Evolutionary conservation across 2,329 filamentous ascomycete genomes (phyloP), one percentile per base, ranked within the genome.

Genomic region (Pseudocercospora musae): DNA sequence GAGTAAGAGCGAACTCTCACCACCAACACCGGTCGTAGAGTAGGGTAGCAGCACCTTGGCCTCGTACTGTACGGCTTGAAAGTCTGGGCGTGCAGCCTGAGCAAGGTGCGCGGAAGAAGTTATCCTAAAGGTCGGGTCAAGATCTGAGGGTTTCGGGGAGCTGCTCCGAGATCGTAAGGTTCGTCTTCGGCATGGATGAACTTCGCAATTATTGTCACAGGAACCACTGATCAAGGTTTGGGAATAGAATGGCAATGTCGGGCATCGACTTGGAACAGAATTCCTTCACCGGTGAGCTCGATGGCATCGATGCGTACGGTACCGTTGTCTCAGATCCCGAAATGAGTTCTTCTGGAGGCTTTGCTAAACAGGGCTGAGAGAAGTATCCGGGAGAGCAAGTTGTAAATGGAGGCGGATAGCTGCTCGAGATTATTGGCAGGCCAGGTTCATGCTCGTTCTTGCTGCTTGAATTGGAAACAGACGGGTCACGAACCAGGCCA

Each of bases 401-500:
- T 23, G 46, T 50, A 21, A n/a, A 50, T 50, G 46, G 46, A 15
- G 20, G 13, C 46, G 18, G 18, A 50, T 50, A 23, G 18, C 46
- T 52, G 48, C 48, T 52, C 15, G 25, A 29, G 15, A 25, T 9
- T 29, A 52, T 25, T 52, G 48, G 48, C 21, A 21, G 25, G 48
- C 48, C 15, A 52, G 48, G 46, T 23, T 13, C 23, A 27, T 50
- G 46, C 46, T 50, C 46, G 27, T 15, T 23, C 7, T 13, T 8
- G 23, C 23, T 20, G 46, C 20, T 15, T 20, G 18, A 50, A 15
- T 15, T 50, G 46, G 46, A 23, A 50, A 20, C 13, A 15, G 23
- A 50, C 13, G 21, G 21, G 25, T 52, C 23, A 25, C 15, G 23
- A 13, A 52, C 57, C 18, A 21, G 46, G 62, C 62, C 62, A 64